Base-by-base conservation (phyloP, 768 basidiomycete species). In the Rhizopogon rudus region DNA sequence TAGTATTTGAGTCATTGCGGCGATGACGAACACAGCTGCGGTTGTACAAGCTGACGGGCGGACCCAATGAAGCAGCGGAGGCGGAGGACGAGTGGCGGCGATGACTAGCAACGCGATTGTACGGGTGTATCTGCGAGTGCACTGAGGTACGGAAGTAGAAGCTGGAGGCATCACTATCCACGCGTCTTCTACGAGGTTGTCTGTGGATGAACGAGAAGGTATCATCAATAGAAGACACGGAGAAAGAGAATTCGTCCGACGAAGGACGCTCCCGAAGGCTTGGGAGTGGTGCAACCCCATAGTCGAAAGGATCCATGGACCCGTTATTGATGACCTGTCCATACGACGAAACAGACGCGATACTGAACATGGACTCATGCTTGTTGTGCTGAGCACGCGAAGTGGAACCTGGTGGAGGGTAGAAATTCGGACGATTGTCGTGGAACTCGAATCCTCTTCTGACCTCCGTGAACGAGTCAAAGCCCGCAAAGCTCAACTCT, bases 331-430 rank as follows among this genome's bases (percentile, higher is more conserved):
- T 72, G 37, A 88, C 81, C 3, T 75, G 75, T 3, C 91, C 89
- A 56, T 88, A 90, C 0, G 89, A 91, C 0, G 90, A 91, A 5
- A 91, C 80, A 0, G 89, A 91, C 0, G 87, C 86, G 50, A 92
- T 84, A 62, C 87, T 90, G 68, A 85, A 80, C 12, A 82, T 50
- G 0, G 88, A 88, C 39, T 86, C 83, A 13, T 79, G 80, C 46
- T 73, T 75, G 8, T 64, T 63, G 46, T 85, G 81, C 44, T 64
- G 69, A 13, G 54, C 67, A 25, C 71, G 73, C 16, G 71, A 73
- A 35, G 68, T 55, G 9, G 71, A 69, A 2, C 66, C 69, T 29
- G 75, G 69, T 10, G 81, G 79, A 1, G 85, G 84, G 61, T 87
- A 90, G 67, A 88, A 89, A 1, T 79, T 72, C 2, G 85, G 82